A percentile compares a stretch with the other conserved stretches of the same genome.
These are phyloP conservation scores for Colletotrichum neosansevieriae DNA, from an alignment of 2,329 filamentous ascomycete species.

Conservation along the genomic window DNA sequence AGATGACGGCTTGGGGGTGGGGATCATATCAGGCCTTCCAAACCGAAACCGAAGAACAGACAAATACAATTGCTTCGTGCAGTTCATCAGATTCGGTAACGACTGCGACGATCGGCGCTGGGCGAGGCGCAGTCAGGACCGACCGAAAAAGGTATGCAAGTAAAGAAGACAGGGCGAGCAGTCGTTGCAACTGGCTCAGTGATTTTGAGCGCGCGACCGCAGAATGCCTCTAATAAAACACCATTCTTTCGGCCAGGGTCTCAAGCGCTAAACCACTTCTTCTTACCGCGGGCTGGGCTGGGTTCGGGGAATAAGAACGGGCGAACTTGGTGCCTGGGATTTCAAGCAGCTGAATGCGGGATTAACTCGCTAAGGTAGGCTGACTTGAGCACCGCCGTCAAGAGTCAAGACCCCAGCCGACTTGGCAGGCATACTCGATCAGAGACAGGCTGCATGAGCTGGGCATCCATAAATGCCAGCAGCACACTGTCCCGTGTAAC, in stretches of 20 bases:
- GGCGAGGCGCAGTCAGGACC: too few relatives aligned
- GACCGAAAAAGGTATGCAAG: neutral
- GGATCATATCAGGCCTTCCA: too few relatives aligned
- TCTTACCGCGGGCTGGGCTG: neutral
- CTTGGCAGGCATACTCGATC: conserved; percentile 8
- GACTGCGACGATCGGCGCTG: too few relatives aligned
- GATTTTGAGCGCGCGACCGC: neutral
- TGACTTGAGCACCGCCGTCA: neutral
- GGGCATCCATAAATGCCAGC: too few relatives aligned
- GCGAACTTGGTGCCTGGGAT: neutral
- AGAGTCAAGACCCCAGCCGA: neutral
- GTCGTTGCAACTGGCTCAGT: too few relatives aligned
- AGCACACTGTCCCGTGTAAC: too few relatives aligned
- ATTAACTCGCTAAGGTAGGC: conserved; percentile 3
- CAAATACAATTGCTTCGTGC: too few relatives aligned
- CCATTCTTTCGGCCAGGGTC: neutral
- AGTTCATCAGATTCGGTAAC: too few relatives aligned
- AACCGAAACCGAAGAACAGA: too few relatives aligned
- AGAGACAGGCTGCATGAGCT: too few relatives aligned
- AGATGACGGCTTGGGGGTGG: too few relatives aligned
- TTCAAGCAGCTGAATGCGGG: conserved; percentile 17
- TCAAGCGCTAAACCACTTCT: conserved; percentile 18
- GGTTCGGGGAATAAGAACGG: neutral
- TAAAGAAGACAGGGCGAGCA: conserved; percentile 45
- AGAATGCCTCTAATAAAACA: neutral